Percentiles rank a stretch among this genome's conserved stretches.
Evolutionary conservation across 768 basidiomycete species (phyloP).

Genomic region (Hericium rajendrae): DNA sequence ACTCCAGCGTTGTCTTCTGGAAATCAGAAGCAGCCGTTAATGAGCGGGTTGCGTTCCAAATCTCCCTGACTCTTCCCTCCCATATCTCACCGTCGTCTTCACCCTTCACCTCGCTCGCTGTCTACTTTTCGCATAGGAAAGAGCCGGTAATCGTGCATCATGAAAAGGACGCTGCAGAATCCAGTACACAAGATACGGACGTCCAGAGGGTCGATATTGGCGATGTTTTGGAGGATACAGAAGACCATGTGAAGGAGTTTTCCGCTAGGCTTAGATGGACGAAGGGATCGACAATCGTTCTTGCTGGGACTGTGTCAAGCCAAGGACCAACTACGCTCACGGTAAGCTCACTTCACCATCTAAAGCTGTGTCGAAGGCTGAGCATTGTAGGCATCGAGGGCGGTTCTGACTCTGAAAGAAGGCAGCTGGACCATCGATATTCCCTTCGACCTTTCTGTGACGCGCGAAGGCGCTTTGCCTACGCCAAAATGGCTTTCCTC

Average conservation of each 20-base stretch:
- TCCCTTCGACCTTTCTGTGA: constrained; percentile 35
- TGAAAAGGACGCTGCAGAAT: constrained; percentile 7
- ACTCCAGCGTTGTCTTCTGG: constrained; percentile 66
- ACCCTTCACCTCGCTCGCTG: constrained; percentile 47
- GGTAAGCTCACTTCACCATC: constrained; percentile 29
- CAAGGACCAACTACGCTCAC: constrained; percentile 39
- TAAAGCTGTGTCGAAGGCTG: background rate
- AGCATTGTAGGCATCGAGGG: constrained; percentile 26
- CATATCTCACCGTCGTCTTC: constrained; percentile 42
- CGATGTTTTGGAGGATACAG: constrained; percentile 17
- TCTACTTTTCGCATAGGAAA: constrained; percentile 47
- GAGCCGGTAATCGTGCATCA: constrained; percentile 46
- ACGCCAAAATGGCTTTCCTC: constrained; percentile 49
- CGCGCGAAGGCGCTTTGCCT: constrained; percentile 23
- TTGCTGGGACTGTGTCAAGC: constrained; percentile 52
- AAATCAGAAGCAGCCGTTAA: constrained; percentile 47
- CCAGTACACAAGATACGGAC: background rate
- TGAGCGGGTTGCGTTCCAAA: constrained; percentile 63
- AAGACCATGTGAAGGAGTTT: background rate
- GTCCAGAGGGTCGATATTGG: constrained; percentile 42
- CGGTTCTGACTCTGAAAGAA: constrained; percentile 45
- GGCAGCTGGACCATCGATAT: constrained; percentile 62
- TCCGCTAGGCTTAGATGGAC: constrained; percentile 48
- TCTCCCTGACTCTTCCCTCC: constrained; percentile 48
- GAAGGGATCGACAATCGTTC: constrained; percentile 40